phyloP scores from a whole-genome alignment of 441 rosid genomes.

The Brassica balearica region DNA sequence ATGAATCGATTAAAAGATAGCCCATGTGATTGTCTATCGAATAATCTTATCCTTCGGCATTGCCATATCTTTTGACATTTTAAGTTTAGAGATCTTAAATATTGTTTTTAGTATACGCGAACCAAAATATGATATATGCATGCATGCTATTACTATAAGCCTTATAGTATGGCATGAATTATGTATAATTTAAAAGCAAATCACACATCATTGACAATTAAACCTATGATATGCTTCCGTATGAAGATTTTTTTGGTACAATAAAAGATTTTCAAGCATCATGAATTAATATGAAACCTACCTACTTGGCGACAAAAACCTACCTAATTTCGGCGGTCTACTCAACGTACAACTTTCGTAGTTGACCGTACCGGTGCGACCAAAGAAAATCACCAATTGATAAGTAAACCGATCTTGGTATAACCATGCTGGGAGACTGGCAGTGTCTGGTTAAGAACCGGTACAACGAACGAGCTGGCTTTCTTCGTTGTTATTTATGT shows the following conservation, averaged over 20 bases:
- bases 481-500: not conserved
- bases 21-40: not conserved
- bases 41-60: not conserved
- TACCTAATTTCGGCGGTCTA: not conserved
- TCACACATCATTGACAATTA: not conserved
- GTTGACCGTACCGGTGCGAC: not conserved
- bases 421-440: not conserved
- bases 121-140: not conserved
- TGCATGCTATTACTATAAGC: slow-evolving; percentile 8
- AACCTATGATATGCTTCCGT: not conserved
- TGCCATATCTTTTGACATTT: slow-evolving; percentile 1
- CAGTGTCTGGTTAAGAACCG: not conserved
- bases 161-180: not conserved
- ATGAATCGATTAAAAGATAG: not conserved
- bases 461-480: not conserved
- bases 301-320: not conserved
- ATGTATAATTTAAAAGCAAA: not conserved
- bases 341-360: slow-evolving; percentile 10
- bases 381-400: not conserved
- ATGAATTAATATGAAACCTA: not conserved
- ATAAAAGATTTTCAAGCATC: slow-evolving; percentile 11
- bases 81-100: not conserved
- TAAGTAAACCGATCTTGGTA: slow-evolving; percentile 1
- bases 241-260: not conserved
- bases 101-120: not conserved